These are phyloP conservation scores for Solanum dulcamara DNA, from an alignment of 257 asterid species.

Conservation along the genomic window DNA sequence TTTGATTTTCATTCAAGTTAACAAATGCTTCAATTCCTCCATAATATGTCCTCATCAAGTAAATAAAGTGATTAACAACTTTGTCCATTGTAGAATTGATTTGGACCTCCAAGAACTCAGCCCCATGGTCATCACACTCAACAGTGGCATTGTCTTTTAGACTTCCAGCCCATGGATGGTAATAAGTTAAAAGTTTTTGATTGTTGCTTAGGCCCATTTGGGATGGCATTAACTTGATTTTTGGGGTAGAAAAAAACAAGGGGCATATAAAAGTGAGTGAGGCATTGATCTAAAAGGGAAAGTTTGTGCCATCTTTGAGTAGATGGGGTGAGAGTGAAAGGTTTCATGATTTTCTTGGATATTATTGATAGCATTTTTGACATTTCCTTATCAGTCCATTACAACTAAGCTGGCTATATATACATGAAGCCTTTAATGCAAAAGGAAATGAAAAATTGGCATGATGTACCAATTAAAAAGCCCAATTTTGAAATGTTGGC, in stretches of 20 bases:
- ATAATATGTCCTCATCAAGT: not conserved
- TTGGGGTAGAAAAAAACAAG: not conserved
- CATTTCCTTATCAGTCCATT: too few relatives aligned
- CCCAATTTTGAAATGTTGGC: too few relatives aligned
- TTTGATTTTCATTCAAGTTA: not conserved
- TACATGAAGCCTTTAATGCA: too few relatives aligned
- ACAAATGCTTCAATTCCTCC: not conserved
- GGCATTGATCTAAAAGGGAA: not conserved
- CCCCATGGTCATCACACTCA: not conserved
- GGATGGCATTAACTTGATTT: not conserved
- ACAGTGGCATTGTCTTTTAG: not conserved
- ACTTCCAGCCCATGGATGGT: not conserved
- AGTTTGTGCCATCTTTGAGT: not conserved
- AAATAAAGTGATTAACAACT: not conserved
- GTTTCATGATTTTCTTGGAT: not conserved
- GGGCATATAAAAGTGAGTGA: not conserved
- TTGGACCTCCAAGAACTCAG: not conserved
- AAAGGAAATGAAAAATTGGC: too few relatives aligned
- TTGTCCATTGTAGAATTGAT: not conserved
- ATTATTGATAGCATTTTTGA: not conserved
- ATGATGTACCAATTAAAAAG: too few relatives aligned
- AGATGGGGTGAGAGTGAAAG: not conserved
- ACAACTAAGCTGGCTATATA: too few relatives aligned
- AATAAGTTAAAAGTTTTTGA: not conserved
- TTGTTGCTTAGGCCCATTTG: too few relatives aligned